These are phyloP conservation scores for Murraya koenigii DNA, from an alignment of 345 rosid species.

Conservation along the genomic window DNA sequence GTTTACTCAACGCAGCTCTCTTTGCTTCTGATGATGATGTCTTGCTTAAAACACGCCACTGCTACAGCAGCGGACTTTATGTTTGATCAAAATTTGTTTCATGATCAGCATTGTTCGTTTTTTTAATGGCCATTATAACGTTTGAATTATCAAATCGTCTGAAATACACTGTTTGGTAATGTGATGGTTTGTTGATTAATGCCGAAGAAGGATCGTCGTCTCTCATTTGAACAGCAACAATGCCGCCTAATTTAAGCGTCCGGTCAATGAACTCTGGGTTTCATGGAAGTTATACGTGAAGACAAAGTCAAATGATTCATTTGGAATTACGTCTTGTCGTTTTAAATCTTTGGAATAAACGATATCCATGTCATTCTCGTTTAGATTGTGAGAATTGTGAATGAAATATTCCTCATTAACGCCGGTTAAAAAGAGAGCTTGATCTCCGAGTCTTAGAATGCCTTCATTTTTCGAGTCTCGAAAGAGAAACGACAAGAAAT, in stretches of 20 bases:
- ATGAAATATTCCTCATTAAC: conserved; percentile 29
- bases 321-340: conserved; percentile 32
- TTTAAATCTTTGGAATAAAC: conserved; percentile 41
- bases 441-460: conserved; percentile 38
- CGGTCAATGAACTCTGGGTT: conserved; percentile 51
- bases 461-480: conserved; percentile 61
- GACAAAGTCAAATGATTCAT: conserved; percentile 43
- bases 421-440: conserved; percentile 38
- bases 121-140: conserved; percentile 12
- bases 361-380: conserved; percentile 30
- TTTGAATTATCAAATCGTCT: conserved; percentile 22
- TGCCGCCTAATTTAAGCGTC: conserved; percentile 58
- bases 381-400: conserved; percentile 25
- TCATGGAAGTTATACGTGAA: conserved; percentile 38
- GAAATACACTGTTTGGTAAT: conserved; percentile 52
- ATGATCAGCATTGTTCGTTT: conserved; percentile 23
- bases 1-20: conserved; percentile 51
- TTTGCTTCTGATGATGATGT: conserved; percentile 28
- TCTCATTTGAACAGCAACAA: conserved; percentile 36
- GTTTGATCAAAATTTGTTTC: not conserved
- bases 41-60: conserved; percentile 37
- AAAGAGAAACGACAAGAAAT: conserved; percentile 38
- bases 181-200: conserved; percentile 34
- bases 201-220: conserved; percentile 21
- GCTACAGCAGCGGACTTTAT: not conserved